Conservation (phyloP, 1,284 basidiomycete genomes). For the Rhodotorula sp. region DNA sequence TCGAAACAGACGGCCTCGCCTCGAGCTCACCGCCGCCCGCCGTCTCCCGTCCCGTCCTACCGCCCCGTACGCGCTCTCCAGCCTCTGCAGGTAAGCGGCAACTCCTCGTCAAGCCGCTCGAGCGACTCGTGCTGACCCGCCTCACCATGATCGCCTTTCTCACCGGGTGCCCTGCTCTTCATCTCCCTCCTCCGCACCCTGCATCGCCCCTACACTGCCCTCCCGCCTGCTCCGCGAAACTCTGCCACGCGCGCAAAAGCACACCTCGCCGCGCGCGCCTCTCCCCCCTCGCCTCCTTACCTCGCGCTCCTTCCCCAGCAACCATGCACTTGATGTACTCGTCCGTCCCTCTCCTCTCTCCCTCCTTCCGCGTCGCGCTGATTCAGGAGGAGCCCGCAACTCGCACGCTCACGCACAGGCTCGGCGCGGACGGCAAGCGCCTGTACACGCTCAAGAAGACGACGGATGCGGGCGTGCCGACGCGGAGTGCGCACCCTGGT, state of each 20-base stretch:
- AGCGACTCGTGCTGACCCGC: not conserved
- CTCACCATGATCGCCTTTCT: too few species aligned
- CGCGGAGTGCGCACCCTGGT: constrained; percentile 95
- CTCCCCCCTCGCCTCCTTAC: not conserved
- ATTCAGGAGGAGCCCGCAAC: too few species aligned
- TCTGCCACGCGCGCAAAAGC: not conserved
- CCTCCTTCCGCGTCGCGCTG: not conserved
- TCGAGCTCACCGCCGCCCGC: not conserved
- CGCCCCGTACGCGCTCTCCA: not conserved
- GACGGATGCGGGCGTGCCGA: constrained; percentile 74
- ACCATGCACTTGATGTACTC: constrained; percentile 82
- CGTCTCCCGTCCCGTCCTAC: too few species aligned
- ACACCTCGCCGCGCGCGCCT: not conserved
- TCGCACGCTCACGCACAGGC: constrained; percentile 60
- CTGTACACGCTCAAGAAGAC: constrained; percentile 92
- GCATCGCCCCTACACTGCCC: not conserved
- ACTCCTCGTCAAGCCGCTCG: not conserved
- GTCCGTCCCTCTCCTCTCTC: constrained; percentile 1
- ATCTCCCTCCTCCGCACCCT: not conserved
- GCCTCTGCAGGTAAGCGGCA: not conserved
- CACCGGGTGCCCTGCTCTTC: not conserved
- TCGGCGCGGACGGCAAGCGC: constrained; percentile 71
- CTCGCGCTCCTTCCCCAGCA: not conserved
- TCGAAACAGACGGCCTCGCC: too few species aligned
- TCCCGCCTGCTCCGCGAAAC: not conserved